These are phyloP conservation scores for Fusarium sulawesiense DNA, from an alignment of 2,329 filamentous ascomycete genomes.

Conservation along the genomic window DNA sequence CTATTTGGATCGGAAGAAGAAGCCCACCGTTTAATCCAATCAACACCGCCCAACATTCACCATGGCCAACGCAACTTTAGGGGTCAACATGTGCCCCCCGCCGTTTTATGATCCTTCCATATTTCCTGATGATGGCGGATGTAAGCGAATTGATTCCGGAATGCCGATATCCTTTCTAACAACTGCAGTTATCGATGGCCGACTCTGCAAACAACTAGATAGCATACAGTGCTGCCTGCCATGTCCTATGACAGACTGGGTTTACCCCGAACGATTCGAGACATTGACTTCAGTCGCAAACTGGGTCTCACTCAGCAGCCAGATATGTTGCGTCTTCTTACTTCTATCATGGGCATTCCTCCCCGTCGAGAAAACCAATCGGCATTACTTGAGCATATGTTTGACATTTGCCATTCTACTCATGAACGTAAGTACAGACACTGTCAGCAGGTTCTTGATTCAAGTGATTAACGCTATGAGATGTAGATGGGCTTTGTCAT, in stretches of 20 bases:
- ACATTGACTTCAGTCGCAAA: slow-evolving; percentile 75
- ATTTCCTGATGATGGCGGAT: slow-evolving; percentile 72
- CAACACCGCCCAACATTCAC: slow-evolving; percentile 9
- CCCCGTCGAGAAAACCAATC: slow-evolving; percentile 87
- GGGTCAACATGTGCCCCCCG: slow-evolving; percentile 66
- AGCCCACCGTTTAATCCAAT: slow-evolving; percentile 2
- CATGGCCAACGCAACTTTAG: slow-evolving; percentile 52
- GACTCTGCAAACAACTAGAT: slow-evolving; percentile 62
- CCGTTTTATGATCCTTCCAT: slow-evolving; percentile 75
- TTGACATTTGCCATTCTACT: slow-evolving; percentile 79
- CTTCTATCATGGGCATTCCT: slow-evolving; percentile 82
- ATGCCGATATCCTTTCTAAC: slow-evolving; percentile 16
- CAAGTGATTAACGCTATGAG: slow-evolving; percentile 34
- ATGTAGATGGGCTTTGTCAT: slow-evolving; percentile 87
- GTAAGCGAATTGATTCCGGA: slow-evolving; percentile 58
- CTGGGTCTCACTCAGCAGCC: slow-evolving; percentile 82
- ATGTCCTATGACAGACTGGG: slow-evolving; percentile 86
- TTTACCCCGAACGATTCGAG: slow-evolving; percentile 70
- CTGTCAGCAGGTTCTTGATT: not conserved
- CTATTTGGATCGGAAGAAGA: slow-evolving; percentile 11
- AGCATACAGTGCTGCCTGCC: slow-evolving; percentile 82
- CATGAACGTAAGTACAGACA: slow-evolving; percentile 75
- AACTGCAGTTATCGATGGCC: slow-evolving; percentile 65
- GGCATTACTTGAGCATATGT: slow-evolving; percentile 93
- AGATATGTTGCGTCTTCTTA: slow-evolving; percentile 79